Evolutionary conservation across 306 rosid species (phyloP).

Genomic region (Cicer chorassanicum): DNA sequence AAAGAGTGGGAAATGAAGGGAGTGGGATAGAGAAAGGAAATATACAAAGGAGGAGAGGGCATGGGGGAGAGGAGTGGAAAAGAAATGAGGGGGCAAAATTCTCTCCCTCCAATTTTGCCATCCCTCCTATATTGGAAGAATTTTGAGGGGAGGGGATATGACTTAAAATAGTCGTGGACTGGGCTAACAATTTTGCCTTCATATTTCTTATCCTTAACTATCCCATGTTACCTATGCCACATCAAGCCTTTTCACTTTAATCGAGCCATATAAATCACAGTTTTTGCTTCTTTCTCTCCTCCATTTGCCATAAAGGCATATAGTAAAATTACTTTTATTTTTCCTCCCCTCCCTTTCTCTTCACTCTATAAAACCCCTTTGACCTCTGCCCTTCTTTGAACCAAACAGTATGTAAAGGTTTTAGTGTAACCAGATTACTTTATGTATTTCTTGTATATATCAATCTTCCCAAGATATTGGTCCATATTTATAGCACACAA

Average conservation of each 20-base stretch:
- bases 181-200: not conserved
- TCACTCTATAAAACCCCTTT: not conserved
- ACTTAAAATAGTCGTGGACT: not conserved
- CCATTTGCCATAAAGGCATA: not conserved
- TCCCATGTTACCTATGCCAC: not conserved
- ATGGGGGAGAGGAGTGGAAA: not conserved
- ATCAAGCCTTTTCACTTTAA: not conserved
- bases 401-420: slow-evolving; percentile 7
- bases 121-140: not conserved
- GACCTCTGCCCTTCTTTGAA: slow-evolving; percentile 1
- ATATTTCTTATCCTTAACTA: not conserved
- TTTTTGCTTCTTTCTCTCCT: not conserved
- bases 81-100: not conserved
- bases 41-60: not conserved
- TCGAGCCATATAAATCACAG: not conserved
- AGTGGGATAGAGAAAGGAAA: not conserved
- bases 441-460: slow-evolving; percentile 13
- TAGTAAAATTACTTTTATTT: not conserved
- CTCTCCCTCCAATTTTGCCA: not conserved
- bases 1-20: not conserved
- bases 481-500: not conserved
- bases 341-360: not conserved
- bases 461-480: slow-evolving; percentile 9
- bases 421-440: not conserved
- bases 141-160: not conserved